phyloP scores from a whole-genome alignment of 2,329 filamentous ascomycete genomes.

The Cordyceps cicadae region DNA sequence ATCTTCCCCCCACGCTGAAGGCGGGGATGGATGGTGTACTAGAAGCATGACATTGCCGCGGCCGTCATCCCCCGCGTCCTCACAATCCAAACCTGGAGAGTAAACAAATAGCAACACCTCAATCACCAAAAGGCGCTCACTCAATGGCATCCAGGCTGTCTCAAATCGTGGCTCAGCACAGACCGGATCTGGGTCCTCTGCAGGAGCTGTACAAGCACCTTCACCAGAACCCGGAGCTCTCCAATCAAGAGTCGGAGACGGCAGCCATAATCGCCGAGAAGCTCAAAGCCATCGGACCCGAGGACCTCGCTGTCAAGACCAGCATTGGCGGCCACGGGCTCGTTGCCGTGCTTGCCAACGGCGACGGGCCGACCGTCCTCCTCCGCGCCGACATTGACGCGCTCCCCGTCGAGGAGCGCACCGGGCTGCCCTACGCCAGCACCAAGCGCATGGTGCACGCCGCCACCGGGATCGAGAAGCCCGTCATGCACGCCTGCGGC shows the following conservation, averaged over 20 bases:
- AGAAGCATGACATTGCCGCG: neutral
- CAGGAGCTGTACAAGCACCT: slow-evolving; percentile 46
- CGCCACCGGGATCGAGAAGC: slow-evolving; percentile 37
- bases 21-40: neutral
- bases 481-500: slow-evolving; percentile 62
- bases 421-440: slow-evolving; percentile 47
- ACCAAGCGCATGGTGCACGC: slow-evolving; percentile 28
- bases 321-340: slow-evolving; percentile 52
- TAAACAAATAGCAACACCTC: neutral
- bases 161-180: neutral
- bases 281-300: slow-evolving; percentile 21
- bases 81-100: neutral
- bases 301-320: slow-evolving; percentile 30
- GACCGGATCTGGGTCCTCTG: slow-evolving; percentile 3
- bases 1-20: neutral
- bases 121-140: neutral
- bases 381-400: slow-evolving; percentile 57
- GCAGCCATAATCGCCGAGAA: slow-evolving; percentile 36
- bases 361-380: slow-evolving; percentile 44
- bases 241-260: slow-evolving; percentile 45
- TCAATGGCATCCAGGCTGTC: slow-evolving; percentile 7
- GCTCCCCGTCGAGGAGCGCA: slow-evolving; percentile 48
- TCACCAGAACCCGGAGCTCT: slow-evolving; percentile 52
- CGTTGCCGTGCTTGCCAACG: slow-evolving; percentile 48
- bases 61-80: neutral